These are phyloP conservation scores for Rutstroemia sp. DNA, from an alignment of 2,329 filamentous ascomycete genomes.

Conservation along the genomic window DNA sequence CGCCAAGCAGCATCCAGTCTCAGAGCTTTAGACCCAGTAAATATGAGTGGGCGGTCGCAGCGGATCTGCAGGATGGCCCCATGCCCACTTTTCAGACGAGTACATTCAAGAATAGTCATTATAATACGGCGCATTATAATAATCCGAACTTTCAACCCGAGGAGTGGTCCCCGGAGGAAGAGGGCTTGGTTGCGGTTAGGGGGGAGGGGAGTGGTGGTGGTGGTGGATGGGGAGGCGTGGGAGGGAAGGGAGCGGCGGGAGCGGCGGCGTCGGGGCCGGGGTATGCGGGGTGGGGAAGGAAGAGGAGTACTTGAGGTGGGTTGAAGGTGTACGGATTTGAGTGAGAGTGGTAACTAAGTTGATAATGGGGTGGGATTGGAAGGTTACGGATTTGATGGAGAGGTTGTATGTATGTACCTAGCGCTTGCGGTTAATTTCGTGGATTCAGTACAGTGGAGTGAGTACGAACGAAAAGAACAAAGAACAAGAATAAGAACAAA, in stretches of 20 bases:
- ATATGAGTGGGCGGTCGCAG: slow-evolving; percentile 27
- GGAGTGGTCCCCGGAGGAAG: slow-evolving; percentile 35
- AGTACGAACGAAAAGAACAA: too few relatives aligned
- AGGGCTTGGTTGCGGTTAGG: slow-evolving; percentile 15
- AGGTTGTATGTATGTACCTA: not conserved
- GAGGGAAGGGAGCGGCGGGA: not conserved
- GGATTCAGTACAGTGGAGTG: too few relatives aligned
- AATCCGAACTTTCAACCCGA: slow-evolving; percentile 56
- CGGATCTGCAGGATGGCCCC: slow-evolving; percentile 25
- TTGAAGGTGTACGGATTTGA: not conserved
- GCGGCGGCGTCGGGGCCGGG: too few relatives aligned
- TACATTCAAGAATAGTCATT: slow-evolving; percentile 60
- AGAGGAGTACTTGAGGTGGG: slow-evolving; percentile 1
- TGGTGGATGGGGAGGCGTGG: not conserved
- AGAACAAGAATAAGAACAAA: too few relatives aligned
- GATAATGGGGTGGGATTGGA: not conserved
- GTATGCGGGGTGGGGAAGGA: slow-evolving; percentile 1
- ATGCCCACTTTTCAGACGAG: slow-evolving; percentile 35
- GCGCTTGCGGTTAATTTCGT: too few relatives aligned
- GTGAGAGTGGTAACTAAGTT: too few relatives aligned
- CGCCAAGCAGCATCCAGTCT: slow-evolving; percentile 10
- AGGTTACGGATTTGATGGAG: not conserved
- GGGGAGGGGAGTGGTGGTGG: not conserved
- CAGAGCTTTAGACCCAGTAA: slow-evolving; percentile 28
- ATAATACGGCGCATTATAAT: slow-evolving; percentile 59